Conservation (phyloP, 2,329 filamentous ascomycete species). For the Aspergillus glaucus region DNA sequence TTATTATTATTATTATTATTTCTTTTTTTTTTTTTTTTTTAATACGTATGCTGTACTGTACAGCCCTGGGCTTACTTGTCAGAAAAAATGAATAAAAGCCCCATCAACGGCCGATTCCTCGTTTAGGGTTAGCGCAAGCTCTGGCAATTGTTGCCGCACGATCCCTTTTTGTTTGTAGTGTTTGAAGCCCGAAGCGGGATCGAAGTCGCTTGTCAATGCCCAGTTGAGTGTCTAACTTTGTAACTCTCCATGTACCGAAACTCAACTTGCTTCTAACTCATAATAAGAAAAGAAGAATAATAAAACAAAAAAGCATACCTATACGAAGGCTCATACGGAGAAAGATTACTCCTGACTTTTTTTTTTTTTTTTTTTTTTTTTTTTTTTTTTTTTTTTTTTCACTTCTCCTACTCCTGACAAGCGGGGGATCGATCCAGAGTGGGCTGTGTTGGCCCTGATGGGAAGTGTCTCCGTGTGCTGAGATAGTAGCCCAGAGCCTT, state of each 20-base stretch:
- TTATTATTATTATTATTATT: background rate
- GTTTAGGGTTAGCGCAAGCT: no score
- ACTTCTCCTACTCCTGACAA: background rate
- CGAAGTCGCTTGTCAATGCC: no score
- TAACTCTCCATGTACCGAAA: no score
- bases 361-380: background rate
- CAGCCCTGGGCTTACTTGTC: slow-evolving; percentile 23
- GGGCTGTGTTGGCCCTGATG: background rate
- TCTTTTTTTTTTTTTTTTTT: background rate
- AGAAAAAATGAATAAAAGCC: slow-evolving; percentile 22
- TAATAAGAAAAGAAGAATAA: no score
- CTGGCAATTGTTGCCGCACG: slow-evolving; percentile 22
- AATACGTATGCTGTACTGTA: background rate
- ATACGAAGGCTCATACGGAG: no score
- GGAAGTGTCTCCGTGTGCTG: background rate
- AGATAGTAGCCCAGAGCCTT: background rate
- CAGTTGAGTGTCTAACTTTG: no score
- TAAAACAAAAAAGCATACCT: no score
- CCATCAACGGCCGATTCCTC: slow-evolving; percentile 29
- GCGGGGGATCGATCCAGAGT: background rate
- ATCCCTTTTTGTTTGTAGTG: slow-evolving; percentile 6
- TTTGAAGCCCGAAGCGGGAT: no score
- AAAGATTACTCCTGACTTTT: background rate
- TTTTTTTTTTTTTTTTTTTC: background rate
- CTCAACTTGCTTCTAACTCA: no score